A percentile compares a stretch with the other conserved stretches of the same genome.
Evolutionary conservation across 371 early-diverging fungal genomes (phyloP).

Genomic region (Lichtheimia corymbifera): DNA sequence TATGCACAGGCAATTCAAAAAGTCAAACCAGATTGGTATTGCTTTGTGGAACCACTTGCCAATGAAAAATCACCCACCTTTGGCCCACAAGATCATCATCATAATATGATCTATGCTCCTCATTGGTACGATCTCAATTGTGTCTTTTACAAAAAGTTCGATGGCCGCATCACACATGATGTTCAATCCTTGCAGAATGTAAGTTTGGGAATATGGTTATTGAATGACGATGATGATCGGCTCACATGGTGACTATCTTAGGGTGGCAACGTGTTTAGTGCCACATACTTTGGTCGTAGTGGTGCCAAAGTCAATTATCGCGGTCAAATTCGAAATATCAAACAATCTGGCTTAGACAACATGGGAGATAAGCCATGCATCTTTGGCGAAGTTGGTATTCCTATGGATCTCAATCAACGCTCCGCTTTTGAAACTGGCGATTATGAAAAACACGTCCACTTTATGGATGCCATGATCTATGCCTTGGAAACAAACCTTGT

Average conservation of each 20-base stretch:
- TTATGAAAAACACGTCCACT: slow-evolving; percentile 67
- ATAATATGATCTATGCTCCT: slow-evolving; percentile 72
- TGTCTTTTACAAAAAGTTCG: slow-evolving; percentile 74
- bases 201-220: slow-evolving; percentile 13
- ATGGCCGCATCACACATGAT: slow-evolving; percentile 75
- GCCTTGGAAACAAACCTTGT: slow-evolving; percentile 76
- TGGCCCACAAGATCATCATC: slow-evolving; percentile 52
- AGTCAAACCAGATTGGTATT: slow-evolving; percentile 52
- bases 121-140: slow-evolving; percentile 86
- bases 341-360: slow-evolving; percentile 54
- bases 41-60: slow-evolving; percentile 80
- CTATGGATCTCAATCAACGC: slow-evolving; percentile 82
- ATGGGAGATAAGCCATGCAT: slow-evolving; percentile 71
- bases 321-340: slow-evolving; percentile 72
- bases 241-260: slow-evolving; percentile 15
- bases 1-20: slow-evolving; percentile 64
- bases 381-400: slow-evolving; percentile 85
- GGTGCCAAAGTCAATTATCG: slow-evolving; percentile 79
- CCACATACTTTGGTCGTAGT: slow-evolving; percentile 78
- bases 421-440: slow-evolving; percentile 69
- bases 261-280: slow-evolving; percentile 71
- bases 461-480: slow-evolving; percentile 74
- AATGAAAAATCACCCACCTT: slow-evolving; percentile 74
- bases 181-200: slow-evolving; percentile 73
- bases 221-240: not conserved